These are phyloP conservation scores for Epithemia pelagica DNA, from an alignment of 108 stramenopile genomes.

Conservation along the genomic window DNA sequence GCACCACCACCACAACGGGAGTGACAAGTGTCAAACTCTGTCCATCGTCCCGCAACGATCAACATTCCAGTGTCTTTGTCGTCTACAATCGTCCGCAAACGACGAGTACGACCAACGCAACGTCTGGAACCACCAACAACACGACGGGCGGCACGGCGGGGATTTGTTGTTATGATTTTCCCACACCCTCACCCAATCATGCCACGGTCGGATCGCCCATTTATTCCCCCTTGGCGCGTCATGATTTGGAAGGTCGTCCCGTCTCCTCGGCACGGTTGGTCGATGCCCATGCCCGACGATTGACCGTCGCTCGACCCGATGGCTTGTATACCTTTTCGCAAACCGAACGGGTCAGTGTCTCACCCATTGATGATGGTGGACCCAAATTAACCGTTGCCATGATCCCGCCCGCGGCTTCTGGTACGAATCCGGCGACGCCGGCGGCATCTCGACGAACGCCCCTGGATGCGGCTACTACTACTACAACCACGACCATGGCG, in stretches of 20 bases:
- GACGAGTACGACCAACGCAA: background rate
- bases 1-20: slow-evolving; percentile 7
- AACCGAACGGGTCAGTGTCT: slow-evolving; percentile 63
- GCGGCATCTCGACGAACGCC: background rate
- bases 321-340: slow-evolving; percentile 71
- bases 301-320: slow-evolving; percentile 52
- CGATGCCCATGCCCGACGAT: slow-evolving; percentile 34
- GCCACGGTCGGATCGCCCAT: slow-evolving; percentile 11
- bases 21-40: slow-evolving; percentile 19
- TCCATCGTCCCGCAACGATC: slow-evolving; percentile 9
- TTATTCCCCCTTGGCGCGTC: slow-evolving; percentile 54
- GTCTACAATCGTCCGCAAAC: slow-evolving; percentile 15
- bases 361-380: slow-evolving; percentile 63
- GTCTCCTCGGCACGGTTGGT: slow-evolving; percentile 44
- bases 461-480: background rate
- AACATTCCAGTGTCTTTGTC: slow-evolving; percentile 34
- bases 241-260: slow-evolving; percentile 73
- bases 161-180: slow-evolving; percentile 74
- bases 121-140: background rate
- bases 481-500: background rate
- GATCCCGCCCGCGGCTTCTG: slow-evolving; percentile 44
- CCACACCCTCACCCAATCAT: slow-evolving; percentile 37
- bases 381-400: slow-evolving; percentile 57
- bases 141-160: slow-evolving; percentile 29
- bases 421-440: slow-evolving; percentile 1